Percentiles rank a stretch among this genome's conserved stretches.
These are phyloP conservation scores for Penicillium goetzii DNA, from an alignment of 495 filamentous ascomycete species.

Conservation along the genomic window DNA sequence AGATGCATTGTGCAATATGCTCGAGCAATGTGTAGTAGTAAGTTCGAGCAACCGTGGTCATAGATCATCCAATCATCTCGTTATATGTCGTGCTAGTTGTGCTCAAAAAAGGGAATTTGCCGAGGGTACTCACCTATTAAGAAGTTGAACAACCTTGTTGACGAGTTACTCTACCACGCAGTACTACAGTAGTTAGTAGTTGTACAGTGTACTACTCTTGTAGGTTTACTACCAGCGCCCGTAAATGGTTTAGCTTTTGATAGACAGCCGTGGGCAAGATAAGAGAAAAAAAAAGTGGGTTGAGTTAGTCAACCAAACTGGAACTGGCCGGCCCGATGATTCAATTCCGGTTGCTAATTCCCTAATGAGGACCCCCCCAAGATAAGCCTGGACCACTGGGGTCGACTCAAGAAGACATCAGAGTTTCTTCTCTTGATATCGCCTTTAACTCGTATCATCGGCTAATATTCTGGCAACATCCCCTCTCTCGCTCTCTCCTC, in stretches of 20 bases:
- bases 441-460: not conserved
- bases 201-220: too few relatives aligned
- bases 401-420: not conserved
- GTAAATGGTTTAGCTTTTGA: slow-evolving; percentile 17
- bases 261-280: not conserved
- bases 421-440: not conserved
- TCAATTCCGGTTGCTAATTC: slow-evolving; percentile 14
- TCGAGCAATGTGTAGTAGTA: not conserved
- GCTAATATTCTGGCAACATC: slow-evolving; percentile 3
- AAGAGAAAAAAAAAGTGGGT: not conserved
- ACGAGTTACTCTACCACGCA: too few relatives aligned
- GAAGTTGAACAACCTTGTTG: too few relatives aligned
- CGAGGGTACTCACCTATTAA: too few relatives aligned
- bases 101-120: too few relatives aligned
- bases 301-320: slow-evolving; percentile 18
- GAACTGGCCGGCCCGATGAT: slow-evolving; percentile 3
- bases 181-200: too few relatives aligned
- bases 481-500: not conserved
- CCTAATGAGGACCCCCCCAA: not conserved
- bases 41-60: not conserved
- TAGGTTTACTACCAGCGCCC: not conserved
- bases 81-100: too few relatives aligned
- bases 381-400: slow-evolving; percentile 5
- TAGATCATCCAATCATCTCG: not conserved
- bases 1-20: not conserved